Conservation (phyloP, 495 filamentous ascomycete genomes). For the Lasiosphaeria ovina region DNA sequence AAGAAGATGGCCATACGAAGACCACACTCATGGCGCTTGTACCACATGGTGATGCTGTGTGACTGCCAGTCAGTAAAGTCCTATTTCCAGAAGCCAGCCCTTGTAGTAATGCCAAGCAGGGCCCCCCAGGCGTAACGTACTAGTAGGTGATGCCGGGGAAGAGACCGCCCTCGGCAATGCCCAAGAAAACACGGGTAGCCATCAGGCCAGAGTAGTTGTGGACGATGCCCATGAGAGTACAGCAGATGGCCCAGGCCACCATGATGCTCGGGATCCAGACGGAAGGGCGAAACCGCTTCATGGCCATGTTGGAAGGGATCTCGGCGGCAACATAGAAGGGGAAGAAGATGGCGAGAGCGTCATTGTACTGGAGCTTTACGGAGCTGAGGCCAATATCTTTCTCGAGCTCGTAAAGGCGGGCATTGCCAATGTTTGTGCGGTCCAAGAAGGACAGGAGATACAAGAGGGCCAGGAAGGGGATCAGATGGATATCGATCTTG, state of each 20-base stretch:
- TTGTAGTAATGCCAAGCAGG: neutral
- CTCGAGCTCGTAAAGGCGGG: conserved; percentile 68
- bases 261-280: conserved; percentile 59
- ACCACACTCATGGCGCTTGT: conserved; percentile 61
- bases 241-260: conserved; percentile 56
- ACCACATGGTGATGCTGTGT: conserved; percentile 65
- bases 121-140: conserved; percentile 13
- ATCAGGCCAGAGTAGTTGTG: conserved; percentile 69
- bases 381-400: conserved; percentile 57
- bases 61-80: neutral
- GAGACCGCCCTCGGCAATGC: conserved; percentile 74
- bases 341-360: conserved; percentile 76
- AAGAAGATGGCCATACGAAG: conserved; percentile 78
- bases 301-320: conserved; percentile 69
- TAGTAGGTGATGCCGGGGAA: conserved; percentile 76
- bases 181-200: conserved; percentile 69
- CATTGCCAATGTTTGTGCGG: conserved; percentile 77
- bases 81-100: too few species aligned
- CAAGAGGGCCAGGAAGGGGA: conserved; percentile 54
- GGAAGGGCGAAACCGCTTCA: conserved; percentile 62
- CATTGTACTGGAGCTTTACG: conserved; percentile 62
- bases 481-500: conserved; percentile 49
- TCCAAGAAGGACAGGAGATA: conserved; percentile 74
- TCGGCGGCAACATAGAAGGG: conserved; percentile 78
- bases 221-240: conserved; percentile 69